Percentiles rank a stretch among this genome's conserved stretches.
Evolutionary conservation across 2,329 filamentous ascomycete species (phyloP).

Genomic region (Blastomyces parvus): DNA sequence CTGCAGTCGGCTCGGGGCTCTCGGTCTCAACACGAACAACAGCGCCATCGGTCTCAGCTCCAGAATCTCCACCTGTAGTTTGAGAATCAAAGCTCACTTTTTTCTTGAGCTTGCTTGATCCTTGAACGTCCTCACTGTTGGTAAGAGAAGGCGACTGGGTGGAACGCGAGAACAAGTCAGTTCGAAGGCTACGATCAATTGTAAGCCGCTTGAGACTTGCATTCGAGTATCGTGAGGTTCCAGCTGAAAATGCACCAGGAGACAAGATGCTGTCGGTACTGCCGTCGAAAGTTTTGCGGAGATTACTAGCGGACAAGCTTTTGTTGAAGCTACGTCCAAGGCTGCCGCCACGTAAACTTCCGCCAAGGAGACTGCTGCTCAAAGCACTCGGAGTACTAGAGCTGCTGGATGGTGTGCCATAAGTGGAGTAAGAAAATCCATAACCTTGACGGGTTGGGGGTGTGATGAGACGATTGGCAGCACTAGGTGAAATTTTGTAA

Average conservation of each 20-base stretch:
- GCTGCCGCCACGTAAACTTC: conserved; percentile 30
- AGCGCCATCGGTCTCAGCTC: conserved; percentile 37
- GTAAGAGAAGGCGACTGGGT: conserved; percentile 28
- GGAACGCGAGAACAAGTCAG: conserved; percentile 46
- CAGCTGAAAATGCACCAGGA: conserved; percentile 73
- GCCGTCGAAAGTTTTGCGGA: conserved; percentile 69
- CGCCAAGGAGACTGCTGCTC: conserved; percentile 53
- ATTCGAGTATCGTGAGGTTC: conserved; percentile 54
- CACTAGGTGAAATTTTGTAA: conserved; percentile 76
- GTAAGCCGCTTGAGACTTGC: conserved; percentile 79
- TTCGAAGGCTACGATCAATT: conserved; percentile 79
- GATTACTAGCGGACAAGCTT: conserved; percentile 78
- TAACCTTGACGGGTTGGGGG: conserved; percentile 74
- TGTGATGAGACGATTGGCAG: conserved; percentile 68
- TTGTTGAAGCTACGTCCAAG: conserved; percentile 66
- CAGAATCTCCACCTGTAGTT: conserved; percentile 37
- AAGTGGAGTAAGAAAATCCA: conserved; percentile 87
- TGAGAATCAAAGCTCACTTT: conserved; percentile 83
- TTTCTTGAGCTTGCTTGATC: conserved; percentile 48
- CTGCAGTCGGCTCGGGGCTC: conserved; percentile 45
- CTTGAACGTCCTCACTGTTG: conserved; percentile 34
- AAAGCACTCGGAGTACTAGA: conserved; percentile 60
- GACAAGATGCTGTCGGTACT: conserved; percentile 73
- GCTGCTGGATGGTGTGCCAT: conserved; percentile 66
- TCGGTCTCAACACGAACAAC: conserved; percentile 44